Base-by-base conservation (phyloP, 192 early-diverging fungal genomes). In the Lobosporangium transversale region DNA sequence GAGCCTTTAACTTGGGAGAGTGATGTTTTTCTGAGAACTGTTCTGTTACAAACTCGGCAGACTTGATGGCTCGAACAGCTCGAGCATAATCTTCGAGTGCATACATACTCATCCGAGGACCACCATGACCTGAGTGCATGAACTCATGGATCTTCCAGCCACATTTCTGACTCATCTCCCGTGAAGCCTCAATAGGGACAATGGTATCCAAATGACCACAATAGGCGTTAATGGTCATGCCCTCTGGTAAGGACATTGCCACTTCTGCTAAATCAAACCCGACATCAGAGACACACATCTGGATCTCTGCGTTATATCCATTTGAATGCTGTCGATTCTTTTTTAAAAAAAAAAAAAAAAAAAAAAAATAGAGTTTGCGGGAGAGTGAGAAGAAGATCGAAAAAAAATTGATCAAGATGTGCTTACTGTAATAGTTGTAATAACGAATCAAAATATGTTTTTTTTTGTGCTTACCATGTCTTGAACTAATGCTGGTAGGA, bases 291-390 rank as follows among this genome's bases (percentile, higher is more conserved):
- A 76, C 53, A 20, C 64, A 76, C 73, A 76, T 66, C 31, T 76
- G 73, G 47, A 76, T 76, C 48, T 76, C 73, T 5, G 64, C 53
- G 24, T 76, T 76, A 43, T 76, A 76, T 42, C 73, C 73, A 24
- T 67, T 67, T 8, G 73, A 76, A 44, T 67, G 64, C 26, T 76
- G 73, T 9, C 63, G 73, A 55, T 76, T 76, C 73, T 76, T 33
- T 29, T n/a, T n/a, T 37, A 3, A 47, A 37, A 44, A 65, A 18
- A 65, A 43, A 11, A 53, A 12, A 27, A 65, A 42, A 11, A 32
- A 36, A 26, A 51, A 24, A 30, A 51, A 24, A 30, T 9, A 52
- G 10, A 29, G 24, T 12, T 11, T 7, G 24, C 20, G 8, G 5
- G 45, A 20, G 18, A 48, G 45, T 48, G 17, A 48, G 6, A 12